Percentiles rank a stretch among this genome's conserved stretches.
Conservation (phyloP, 768 basidiomycete species). For the Glaciozyma martinii region DNA sequence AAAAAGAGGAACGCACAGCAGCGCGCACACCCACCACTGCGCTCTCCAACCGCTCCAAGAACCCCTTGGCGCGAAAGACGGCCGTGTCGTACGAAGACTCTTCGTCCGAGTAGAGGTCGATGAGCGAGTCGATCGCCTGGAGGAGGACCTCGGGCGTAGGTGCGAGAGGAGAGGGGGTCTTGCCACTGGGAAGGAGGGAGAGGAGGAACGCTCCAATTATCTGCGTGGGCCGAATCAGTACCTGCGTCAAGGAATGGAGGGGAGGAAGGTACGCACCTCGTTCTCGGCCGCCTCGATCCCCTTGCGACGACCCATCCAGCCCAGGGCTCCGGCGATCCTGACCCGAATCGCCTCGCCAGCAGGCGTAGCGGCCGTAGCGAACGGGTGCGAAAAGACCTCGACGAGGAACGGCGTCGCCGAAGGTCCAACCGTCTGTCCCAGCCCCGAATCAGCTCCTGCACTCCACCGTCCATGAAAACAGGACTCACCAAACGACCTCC, state of each 20-base stretch:
- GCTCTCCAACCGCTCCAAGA: constrained; percentile 36
- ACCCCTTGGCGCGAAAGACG: constrained; percentile 38
- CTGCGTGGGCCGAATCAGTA: constrained; percentile 16
- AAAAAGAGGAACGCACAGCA: constrained; percentile 35
- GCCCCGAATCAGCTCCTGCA: background rate
- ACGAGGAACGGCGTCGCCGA: constrained; percentile 22
- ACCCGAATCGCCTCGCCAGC: constrained; percentile 30
- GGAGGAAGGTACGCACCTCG: constrained; percentile 34
- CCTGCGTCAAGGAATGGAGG: no score
- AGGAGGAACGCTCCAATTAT: constrained; percentile 39
- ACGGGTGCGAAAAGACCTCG: constrained; percentile 14
- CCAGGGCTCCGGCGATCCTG: constrained; percentile 39
- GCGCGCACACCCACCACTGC: constrained; percentile 37
- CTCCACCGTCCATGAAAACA: background rate
- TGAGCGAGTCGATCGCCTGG: constrained; percentile 42
- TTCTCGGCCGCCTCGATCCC: constrained; percentile 39
- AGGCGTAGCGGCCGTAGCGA: constrained; percentile 21
- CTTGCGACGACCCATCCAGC: constrained; percentile 37
- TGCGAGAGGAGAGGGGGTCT: constrained; percentile 1
- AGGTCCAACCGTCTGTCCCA: constrained; percentile 12
- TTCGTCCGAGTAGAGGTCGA: constrained; percentile 46
- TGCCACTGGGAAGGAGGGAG: constrained; percentile 19
- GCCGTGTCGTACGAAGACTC: constrained; percentile 38
- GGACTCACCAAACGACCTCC: constrained; percentile 6
- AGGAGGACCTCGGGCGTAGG: constrained; percentile 32